These are phyloP conservation scores for Syzygium oleosum DNA, from an alignment of 345 rosid species.

Conservation along the genomic window DNA sequence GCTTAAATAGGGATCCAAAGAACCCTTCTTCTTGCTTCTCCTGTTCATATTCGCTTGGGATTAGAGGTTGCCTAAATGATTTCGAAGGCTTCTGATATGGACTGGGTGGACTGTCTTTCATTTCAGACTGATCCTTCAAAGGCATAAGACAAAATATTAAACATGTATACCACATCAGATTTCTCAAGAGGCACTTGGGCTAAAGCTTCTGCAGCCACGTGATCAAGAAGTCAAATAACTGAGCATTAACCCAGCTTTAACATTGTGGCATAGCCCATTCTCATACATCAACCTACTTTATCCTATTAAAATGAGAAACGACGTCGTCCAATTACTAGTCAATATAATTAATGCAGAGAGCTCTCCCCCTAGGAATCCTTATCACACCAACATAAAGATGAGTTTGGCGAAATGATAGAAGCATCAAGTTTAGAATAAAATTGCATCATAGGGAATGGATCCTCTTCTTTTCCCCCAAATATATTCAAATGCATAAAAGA, in stretches of 20 bases:
- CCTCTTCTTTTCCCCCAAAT: not conserved
- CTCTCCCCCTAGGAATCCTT: not conserved
- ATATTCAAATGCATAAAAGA: not conserved
- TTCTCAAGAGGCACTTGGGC: not conserved
- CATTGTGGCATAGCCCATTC: not conserved
- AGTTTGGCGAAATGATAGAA: not conserved
- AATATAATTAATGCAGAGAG: not conserved
- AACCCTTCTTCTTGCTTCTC: conserved; percentile 79
- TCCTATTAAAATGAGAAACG: not conserved
- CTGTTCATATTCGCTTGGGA: conserved; percentile 53
- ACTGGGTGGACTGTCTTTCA: conserved; percentile 8
- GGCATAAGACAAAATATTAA: not conserved
- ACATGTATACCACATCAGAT: not conserved
- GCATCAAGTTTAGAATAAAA: not conserved
- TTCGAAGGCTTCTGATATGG: conserved; percentile 46
- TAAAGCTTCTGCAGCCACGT: not conserved
- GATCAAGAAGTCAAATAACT: not conserved
- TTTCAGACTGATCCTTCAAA: conserved; percentile 36
- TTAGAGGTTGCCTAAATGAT: conserved; percentile 64
- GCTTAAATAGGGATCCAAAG: conserved; percentile 52
- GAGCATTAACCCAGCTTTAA: not conserved
- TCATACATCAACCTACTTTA: not conserved
- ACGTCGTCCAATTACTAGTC: not conserved
- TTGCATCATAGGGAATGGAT: not conserved
- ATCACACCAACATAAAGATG: not conserved